Evolutionary conservation across 345 rosid genomes (phyloP).

Genomic region (Bretschneidera sinensis): DNA sequence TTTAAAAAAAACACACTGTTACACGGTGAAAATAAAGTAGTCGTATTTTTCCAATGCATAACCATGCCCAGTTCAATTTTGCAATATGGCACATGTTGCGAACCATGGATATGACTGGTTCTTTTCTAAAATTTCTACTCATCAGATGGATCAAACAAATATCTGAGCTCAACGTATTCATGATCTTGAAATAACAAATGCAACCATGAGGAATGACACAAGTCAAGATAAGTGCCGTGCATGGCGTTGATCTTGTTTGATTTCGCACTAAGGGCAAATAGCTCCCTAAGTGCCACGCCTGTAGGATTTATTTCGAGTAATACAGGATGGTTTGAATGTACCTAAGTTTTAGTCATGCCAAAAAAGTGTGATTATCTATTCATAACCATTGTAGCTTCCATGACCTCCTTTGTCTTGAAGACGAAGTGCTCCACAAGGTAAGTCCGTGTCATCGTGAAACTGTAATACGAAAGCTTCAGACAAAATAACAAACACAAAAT

Average conservation of each 20-base stretch:
- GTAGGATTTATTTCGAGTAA: too few relatives aligned
- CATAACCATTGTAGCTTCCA: conserved; percentile 80
- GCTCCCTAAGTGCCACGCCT: too few relatives aligned
- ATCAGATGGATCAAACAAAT: background rate
- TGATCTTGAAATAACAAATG: background rate
- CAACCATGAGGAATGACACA: background rate
- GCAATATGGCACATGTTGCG: too few relatives aligned
- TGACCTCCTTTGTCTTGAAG: conserved; percentile 80
- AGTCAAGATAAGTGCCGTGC: background rate
- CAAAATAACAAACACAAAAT: background rate
- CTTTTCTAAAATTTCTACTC: too few relatives aligned
- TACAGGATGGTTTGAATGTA: too few relatives aligned
- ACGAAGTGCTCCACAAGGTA: conserved; percentile 91
- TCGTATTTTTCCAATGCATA: background rate
- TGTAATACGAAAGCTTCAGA: conserved; percentile 20
- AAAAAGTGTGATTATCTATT: background rate
- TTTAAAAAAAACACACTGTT: conserved; percentile 2
- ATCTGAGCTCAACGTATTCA: background rate
- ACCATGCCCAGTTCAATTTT: too few relatives aligned
- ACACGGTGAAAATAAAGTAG: background rate
- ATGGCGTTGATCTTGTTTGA: too few relatives aligned
- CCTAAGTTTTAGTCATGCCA: too few relatives aligned
- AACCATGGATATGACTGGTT: too few relatives aligned
- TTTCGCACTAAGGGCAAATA: too few relatives aligned
- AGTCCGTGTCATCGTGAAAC: conserved; percentile 78